Base-by-base conservation (phyloP, 1,284 basidiomycete species). In the Papiliotrema flavescens region DNA sequence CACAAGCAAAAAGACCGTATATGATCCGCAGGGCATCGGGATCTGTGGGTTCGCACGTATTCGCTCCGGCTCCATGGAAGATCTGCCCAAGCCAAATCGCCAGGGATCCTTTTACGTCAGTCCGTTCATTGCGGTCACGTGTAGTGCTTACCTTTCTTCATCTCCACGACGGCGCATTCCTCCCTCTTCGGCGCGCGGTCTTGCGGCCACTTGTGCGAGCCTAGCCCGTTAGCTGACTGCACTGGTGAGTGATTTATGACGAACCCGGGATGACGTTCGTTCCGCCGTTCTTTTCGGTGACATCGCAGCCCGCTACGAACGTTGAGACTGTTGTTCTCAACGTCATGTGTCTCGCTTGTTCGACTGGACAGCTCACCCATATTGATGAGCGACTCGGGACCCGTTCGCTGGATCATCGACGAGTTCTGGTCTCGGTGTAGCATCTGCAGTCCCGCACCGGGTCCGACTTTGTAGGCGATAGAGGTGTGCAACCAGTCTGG, bases 81-180 rank as follows among this genome's bases (percentile, higher is more conserved):
- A 62, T 55, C 34, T 53, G 56, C 39, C 60, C 55, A 22, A 62
- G 53, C 60, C 60, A 62, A 47, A 62, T 62, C n/a, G 54, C 60
- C 9, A 62, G 50, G 1, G 58, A 60, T 0, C 58, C 58, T 60
- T 34, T 23, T n/a, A 4, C 8, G 28, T 22, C 7, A 39, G 19
- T 22, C 39, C 8, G 15, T 28, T 24, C 34, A 11, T 22, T 17
- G 4, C 8, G 17, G 14, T 17, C 15, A 19, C 6, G 42, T 20
- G 2, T 32, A 17, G 15, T 13, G 41, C 45, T 48, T 43, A 54
- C 60, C 60, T 36, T 62, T 62, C 53, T 62, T 62, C 60, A 62
- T 62, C 44, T 54, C 51, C 9, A 62, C 60, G 2, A 51, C 50
- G 14, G 54, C 55, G 34, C 52, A 53, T 35, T 62, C 61, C 36